Evolutionary conservation across 2,329 filamentous ascomycete genomes (phyloP), one percentile per base, ranked within the genome.

Genomic region (Furcasterigmium sp.): DNA sequence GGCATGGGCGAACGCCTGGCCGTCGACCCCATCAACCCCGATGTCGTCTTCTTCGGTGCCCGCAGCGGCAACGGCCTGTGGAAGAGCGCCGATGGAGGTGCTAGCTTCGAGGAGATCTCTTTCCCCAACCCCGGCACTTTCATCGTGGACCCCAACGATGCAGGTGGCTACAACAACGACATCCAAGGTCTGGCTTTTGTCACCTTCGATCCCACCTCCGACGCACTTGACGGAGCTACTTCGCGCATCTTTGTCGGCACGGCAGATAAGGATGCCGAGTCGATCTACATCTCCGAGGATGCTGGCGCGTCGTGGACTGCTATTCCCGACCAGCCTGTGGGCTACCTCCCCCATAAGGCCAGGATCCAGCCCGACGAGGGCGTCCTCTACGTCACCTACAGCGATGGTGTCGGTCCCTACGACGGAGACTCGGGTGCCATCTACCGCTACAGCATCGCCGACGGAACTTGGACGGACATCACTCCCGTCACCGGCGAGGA

Each of bases 1-100:
- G 78, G 78, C 8, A 74, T 72, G 56, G 78, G 78, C 13, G 78
- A 80, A 54, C 68, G 77, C 10, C 68, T 81, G 5, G 76, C 75
- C 2, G 69, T 82, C 6, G 78, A 81, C 51, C 77, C 78, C 2
- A 68, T 73, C 38, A 75, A 78, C 52, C 72, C 75, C 28, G 68
- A 74, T 17, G 73, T 80, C 43, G 52, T 81, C 18, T 80, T 76
- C 54, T 78, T 80, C 44, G 78, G 77, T 2, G 75, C 78, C 3
- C 69, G 77, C 34, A 79, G 73, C 44, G 77, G 76, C 3, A 72
- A 80, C 21, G 78, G 78, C 3, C 62, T 82, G 2, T 81, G 73
- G 69, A 79, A 76, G 58, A 78, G 73, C 43, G 73, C 69, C 7
- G 70, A 82, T 47, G 72, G 68, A 23, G 77, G 76, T 18, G 67